Evolutionary conservation across 2,329 filamentous ascomycete species (phyloP).

Genomic region (Trichoderma atrobrunneum): DNA sequence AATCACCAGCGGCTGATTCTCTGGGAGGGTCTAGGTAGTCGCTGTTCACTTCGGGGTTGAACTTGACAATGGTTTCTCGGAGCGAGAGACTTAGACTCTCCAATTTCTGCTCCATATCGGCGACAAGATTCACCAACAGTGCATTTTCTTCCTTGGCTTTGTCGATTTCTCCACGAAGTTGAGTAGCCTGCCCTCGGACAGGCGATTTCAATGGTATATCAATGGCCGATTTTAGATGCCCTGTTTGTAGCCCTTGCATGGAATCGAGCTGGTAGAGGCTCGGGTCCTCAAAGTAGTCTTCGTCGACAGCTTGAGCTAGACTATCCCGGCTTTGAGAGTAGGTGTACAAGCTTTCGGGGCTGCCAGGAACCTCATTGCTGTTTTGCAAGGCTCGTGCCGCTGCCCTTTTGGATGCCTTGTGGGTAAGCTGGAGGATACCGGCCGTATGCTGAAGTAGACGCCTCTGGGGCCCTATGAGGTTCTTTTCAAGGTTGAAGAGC

Average conservation of each 20-base stretch:
- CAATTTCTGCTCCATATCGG: slow-evolving; percentile 46
- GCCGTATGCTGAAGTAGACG: slow-evolving; percentile 86
- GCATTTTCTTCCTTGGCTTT: slow-evolving; percentile 46
- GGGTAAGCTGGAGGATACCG: slow-evolving; percentile 85
- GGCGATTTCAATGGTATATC: slow-evolving; percentile 60
- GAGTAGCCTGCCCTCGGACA: slow-evolving; percentile 51
- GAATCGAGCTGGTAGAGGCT: slow-evolving; percentile 70
- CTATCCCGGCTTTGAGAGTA: slow-evolving; percentile 62
- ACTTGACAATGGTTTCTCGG: slow-evolving; percentile 62
- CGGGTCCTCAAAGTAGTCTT: slow-evolving; percentile 71
- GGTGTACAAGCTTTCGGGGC: slow-evolving; percentile 73
- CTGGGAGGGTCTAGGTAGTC: slow-evolving; percentile 45
- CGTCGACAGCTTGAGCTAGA: slow-evolving; percentile 52
- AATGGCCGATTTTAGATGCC: slow-evolving; percentile 35
- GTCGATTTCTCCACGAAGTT: slow-evolving; percentile 48
- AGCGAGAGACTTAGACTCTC: slow-evolving; percentile 66
- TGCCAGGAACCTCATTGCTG: slow-evolving; percentile 63
- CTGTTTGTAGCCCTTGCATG: slow-evolving; percentile 45
- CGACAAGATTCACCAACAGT: slow-evolving; percentile 28
- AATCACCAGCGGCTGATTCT: slow-evolving; percentile 26
- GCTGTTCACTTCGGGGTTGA: slow-evolving; percentile 55
- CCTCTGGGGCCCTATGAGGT: slow-evolving; percentile 70
- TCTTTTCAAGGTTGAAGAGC: slow-evolving; percentile 74
- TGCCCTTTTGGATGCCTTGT: slow-evolving; percentile 64
- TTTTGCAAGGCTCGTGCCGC: slow-evolving; percentile 38